Base-by-base conservation (phyloP, 768 basidiomycete species). In the Amanita rubescens region DNA sequence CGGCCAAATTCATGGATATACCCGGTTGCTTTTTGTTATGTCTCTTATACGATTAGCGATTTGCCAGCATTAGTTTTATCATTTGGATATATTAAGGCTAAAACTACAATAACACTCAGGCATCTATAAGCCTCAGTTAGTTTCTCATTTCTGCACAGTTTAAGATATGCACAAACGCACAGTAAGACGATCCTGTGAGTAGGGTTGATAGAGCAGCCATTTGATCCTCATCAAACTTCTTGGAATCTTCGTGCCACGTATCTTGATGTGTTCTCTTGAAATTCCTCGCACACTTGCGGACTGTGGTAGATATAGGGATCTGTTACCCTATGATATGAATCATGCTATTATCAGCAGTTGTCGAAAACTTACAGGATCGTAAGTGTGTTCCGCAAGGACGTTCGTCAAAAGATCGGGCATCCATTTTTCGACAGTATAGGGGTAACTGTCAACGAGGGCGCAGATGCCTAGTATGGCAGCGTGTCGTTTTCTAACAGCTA, bases 341-440 rank as follows among this genome's bases (percentile, higher is more conserved):
- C 62, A 60, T 48, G 34, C 25, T 42, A 2, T 20, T 12, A 14
- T 22, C 3, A 30, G 35, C 37, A 55, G 25, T 34, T 51, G 46
- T 55, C 58, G 20, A 14, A 48, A 11, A 62, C 77, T 55, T 57
- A 85, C 84, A 11, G 93, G 94, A 63, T 94, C 90, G 56, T 93
- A 89, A 1, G 87, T 85, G 65, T 92, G 87, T 60, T 89, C 86
- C 9, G 84, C 85, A 52, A 94, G 73, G 17, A 89, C 78, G 55
- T 79, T 84, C 35, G 88, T 85, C 57, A 94, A 70, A 41, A 96
- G 76, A 44, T 84, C 82, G 0, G 94, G 90, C 80, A 95, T 85
- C 87, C 94, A 98, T 57, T 84, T 82, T 62, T 95, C 95, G 12
- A 97, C 87, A 1, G 93, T 94, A 69, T 96, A 96, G 0, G 95